Conservation (phyloP, 495 filamentous ascomycete species). For the Aspergillus olivimuriae region DNA sequence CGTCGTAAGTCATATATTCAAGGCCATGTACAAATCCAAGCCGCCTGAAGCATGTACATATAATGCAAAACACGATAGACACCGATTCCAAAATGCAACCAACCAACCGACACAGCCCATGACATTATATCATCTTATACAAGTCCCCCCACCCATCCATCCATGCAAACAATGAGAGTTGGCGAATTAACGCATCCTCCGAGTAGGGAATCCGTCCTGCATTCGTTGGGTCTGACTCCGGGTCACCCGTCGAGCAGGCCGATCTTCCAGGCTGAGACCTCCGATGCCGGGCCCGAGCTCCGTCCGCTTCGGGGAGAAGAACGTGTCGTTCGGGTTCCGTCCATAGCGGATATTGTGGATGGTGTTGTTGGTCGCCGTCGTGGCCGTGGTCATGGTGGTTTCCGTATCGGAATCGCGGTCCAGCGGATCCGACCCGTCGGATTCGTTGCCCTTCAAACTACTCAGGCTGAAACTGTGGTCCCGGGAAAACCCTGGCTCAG, state of each 20-base stretch:
- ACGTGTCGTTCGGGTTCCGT: constrained; percentile 10
- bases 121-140: too few relatives aligned
- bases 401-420: constrained; percentile 40
- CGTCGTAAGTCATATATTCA: constrained; percentile 12
- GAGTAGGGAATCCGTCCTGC: neutral
- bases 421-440: constrained; percentile 26
- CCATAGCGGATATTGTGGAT: constrained; percentile 37
- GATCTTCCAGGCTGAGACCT: constrained; percentile 38
- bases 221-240: constrained; percentile 35
- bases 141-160: neutral
- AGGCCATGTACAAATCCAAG: neutral
- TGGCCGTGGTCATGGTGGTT: constrained; percentile 33
- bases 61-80: too few relatives aligned
- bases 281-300: constrained; percentile 35
- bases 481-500: constrained; percentile 9
- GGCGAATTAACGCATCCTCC: too few relatives aligned
- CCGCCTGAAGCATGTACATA: too few relatives aligned
- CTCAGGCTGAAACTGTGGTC: constrained; percentile 35
- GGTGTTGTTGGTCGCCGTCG: constrained; percentile 30
- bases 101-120: too few relatives aligned
- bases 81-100: too few relatives aligned
- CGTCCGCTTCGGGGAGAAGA: constrained; percentile 28
- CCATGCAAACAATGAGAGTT: constrained; percentile 5
- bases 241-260: constrained; percentile 32
- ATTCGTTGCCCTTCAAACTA: constrained; percentile 27